These are phyloP conservation scores for Phyllosticta ampelicida DNA, from an alignment of 2,329 filamentous ascomycete species.

Conservation along the genomic window DNA sequence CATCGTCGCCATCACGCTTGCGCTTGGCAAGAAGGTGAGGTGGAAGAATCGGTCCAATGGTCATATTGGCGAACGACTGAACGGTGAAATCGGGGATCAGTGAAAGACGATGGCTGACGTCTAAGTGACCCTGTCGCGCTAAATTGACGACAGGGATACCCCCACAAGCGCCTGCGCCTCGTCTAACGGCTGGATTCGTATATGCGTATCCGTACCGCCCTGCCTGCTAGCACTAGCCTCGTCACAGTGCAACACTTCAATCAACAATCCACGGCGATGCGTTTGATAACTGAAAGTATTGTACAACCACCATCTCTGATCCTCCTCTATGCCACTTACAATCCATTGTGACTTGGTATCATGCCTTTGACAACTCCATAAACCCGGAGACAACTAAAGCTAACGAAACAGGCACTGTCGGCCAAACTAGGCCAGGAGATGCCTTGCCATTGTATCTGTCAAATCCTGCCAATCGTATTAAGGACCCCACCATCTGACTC, in stretches of 20 bases:
- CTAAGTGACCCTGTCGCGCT: neutral
- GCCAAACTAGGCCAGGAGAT: neutral
- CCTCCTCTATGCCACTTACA: neutral
- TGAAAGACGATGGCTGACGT: neutral
- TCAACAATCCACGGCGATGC: neutral
- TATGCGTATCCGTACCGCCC: neutral
- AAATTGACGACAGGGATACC: neutral
- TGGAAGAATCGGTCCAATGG: constrained; percentile 60
- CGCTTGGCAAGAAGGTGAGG: constrained; percentile 48
- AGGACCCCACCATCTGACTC: neutral
- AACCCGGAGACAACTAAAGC: neutral
- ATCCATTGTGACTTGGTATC: constrained; percentile 5
- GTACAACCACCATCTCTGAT: constrained; percentile 1
- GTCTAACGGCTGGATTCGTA: neutral
- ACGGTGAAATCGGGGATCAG: neutral
- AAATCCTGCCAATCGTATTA: neutral
- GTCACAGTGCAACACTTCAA: neutral
- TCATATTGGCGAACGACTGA: neutral
- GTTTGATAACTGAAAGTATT: neutral
- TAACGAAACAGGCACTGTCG: neutral
- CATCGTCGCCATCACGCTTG: constrained; percentile 38
- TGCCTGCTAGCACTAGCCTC: neutral
- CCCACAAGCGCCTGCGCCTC: neutral
- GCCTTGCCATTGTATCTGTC: neutral
- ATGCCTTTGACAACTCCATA: constrained; percentile 6